Evolutionary conservation across 345 rosid species (phyloP).

Genomic region (Luvunga scandens): DNA sequence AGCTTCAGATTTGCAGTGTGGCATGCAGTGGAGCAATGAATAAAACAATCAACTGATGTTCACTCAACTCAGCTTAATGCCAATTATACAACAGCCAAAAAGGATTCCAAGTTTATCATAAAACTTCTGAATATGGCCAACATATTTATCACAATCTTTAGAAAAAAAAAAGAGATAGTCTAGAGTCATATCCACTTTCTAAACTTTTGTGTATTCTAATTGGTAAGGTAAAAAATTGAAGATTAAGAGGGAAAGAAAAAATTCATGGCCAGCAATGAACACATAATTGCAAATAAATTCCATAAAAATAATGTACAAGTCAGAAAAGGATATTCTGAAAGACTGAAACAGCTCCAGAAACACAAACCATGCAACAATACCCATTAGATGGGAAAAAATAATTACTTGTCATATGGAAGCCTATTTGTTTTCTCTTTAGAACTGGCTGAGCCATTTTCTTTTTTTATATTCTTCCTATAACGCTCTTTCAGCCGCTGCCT

Average conservation of each 20-base stretch:
- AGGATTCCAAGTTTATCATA: not conserved
- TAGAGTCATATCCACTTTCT: not conserved
- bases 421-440: conserved; percentile 43
- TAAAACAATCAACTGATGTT: not conserved
- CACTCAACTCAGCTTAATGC: not conserved
- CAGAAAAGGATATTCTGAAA: not conserved
- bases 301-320: not conserved
- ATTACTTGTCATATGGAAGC: conserved; percentile 60
- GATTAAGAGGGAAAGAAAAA: not conserved
- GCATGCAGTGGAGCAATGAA: not conserved
- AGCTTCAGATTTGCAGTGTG: not conserved
- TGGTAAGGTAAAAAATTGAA: not conserved
- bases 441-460: conserved; percentile 35
- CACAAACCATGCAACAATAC: not conserved
- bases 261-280: not conserved
- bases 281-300: not conserved
- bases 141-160: not conserved
- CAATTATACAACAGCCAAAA: not conserved
- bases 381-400: conserved; percentile 15
- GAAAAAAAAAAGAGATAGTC: not conserved
- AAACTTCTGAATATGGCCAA: not conserved
- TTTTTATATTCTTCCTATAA: conserved; percentile 48
- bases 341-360: not conserved
- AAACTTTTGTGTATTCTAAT: not conserved
- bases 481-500: conserved; percentile 67